Evolutionary conservation across 192 early-diverging fungal species (phyloP), one percentile per base, ranked within the genome.

Genomic region (Mortierella hygrophila): DNA sequence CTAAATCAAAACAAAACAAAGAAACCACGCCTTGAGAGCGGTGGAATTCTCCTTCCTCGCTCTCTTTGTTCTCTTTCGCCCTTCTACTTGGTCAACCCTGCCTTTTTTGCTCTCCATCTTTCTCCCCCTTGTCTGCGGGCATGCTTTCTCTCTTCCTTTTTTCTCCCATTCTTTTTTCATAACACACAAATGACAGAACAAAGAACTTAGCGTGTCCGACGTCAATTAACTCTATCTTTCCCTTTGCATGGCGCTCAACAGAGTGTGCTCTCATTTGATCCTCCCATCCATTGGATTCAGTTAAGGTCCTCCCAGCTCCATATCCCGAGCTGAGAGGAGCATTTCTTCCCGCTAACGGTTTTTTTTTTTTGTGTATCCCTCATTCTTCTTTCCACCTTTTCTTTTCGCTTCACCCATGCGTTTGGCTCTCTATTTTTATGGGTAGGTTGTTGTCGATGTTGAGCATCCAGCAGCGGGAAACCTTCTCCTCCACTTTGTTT

Each of bases 381-480:
- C 11, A 13, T 60, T n/a, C n/a, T 60, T n/a, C 7, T 11, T 10
- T 65, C 60, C 26, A 15, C 13, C 26, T 29, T 29, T 32, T 35
- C 60, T 32, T 60, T 65, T 65, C 60, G 18, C 32, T 65, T 65
- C 10, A 65, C n/a, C 60, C 60, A 65, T 65, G n/a, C 55, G 55
- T 57, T 57, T 57, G n/a, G 60, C 60, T 65, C 60, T 35, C 60
- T 65, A 32, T 65, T 32, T 65, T 65, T 65, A 32, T 65, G 60
- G 60, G 60, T 65, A 15, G 60, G 29, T 65, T 60, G 44, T 9
- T 55, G 55, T 60, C n/a, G 11, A 32, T 65, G 60, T 32, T 65
- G 60, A 65, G 60, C 26, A 65, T 52, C 18, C 49, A 52, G 18
- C 49, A 65, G 60, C n/a, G 60, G 60, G 60, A 65, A 65, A 65